A percentile compares a stretch with the other conserved stretches of the same genome.
Conservation (phyloP, 108 stramenopile species). For the Pseudonitzschia multiseries region DNA sequence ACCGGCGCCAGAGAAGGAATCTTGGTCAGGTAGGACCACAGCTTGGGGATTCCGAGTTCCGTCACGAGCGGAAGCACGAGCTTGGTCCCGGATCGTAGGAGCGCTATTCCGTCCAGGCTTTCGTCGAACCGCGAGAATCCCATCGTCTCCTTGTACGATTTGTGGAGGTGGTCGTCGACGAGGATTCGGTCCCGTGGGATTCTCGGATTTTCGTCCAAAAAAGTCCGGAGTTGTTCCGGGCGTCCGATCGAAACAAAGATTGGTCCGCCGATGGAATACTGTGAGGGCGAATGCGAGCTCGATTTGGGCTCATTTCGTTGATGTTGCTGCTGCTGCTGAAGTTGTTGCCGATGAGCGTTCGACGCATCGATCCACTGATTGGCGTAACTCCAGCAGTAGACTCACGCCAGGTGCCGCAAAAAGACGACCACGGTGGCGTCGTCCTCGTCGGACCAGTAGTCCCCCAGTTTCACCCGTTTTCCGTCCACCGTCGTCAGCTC, state of each 20-base stretch:
- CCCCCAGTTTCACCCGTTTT: background rate
- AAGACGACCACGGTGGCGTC: slow-evolving; percentile 36
- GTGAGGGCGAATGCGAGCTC: too few relatives aligned
- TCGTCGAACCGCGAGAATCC: background rate
- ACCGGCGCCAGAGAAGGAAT: slow-evolving; percentile 40
- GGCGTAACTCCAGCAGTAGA: slow-evolving; percentile 69
- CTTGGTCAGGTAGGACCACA: slow-evolving; percentile 34
- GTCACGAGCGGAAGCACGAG: background rate
- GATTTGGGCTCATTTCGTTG: slow-evolving; percentile 18
- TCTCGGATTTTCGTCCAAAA: slow-evolving; percentile 53
- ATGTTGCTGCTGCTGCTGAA: slow-evolving; percentile 2
- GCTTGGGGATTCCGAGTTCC: slow-evolving; percentile 30
- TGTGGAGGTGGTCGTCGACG: slow-evolving; percentile 58
- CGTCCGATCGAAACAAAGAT: slow-evolving; percentile 63
- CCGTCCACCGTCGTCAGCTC: background rate
- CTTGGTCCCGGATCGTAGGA: background rate
- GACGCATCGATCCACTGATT: slow-evolving; percentile 39
- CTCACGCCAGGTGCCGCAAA: slow-evolving; percentile 62
- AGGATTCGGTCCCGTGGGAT: slow-evolving; percentile 46
- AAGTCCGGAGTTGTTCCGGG: slow-evolving; percentile 47
- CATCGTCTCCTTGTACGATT: slow-evolving; percentile 45
- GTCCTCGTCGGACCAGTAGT: background rate
- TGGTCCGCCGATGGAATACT: slow-evolving; percentile 29
- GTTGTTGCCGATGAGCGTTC: slow-evolving; percentile 29
- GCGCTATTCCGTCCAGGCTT: background rate